Evolutionary conservation across 441 rosid species (phyloP), one percentile per base, ranked within the genome.

Genomic region (Bocquillonia castaneifolia): DNA sequence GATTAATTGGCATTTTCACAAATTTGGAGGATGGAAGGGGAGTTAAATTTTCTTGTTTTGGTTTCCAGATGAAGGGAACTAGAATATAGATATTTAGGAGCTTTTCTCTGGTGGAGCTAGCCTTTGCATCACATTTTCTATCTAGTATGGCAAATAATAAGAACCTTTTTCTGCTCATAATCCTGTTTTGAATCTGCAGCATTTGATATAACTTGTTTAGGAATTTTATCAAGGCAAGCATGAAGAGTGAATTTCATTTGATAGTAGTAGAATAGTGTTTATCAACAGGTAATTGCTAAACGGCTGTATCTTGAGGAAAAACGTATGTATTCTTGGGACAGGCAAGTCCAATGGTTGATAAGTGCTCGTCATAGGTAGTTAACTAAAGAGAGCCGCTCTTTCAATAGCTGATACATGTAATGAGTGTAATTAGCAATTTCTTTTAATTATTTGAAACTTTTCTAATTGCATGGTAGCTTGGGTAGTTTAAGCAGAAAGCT

Each of bases 401-500:
- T 18, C 23, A 18, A 29, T 25, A 6, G 14, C 10, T 6, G 20
- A 18, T 18, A 45, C 50, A 17, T 45, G 40, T 45, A 17, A 15
- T 45, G 50, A 9, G 25, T 59, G 45, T 31, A 36, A 47, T 6
- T n/a, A 42, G 42, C 22, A 48, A 36, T 36, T 54, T 6, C 59
- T 17, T 20, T 55, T 48, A 2, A 0, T n/a, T 20, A 5, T n/a
- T 50, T 8, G 8, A 7, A 31, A n/a, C 15, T n/a, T 17, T 10
- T 13, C 10, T 5, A 50, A 3, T n/a, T 1, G 2, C 20, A n/a
- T 20, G 8, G 64, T 68, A n/a, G 79, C 80, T 75, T 74, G 77
- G 80, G 80, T 87, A 91, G 97, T 91, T 88, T 76, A 92, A 87
- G 84, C 93, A 91, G 62, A 87, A 81, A 85, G 77, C 4, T 65